phyloP scores from a whole-genome alignment of 2,329 filamentous ascomycete genomes.

The Sarocladiaceae sp. region DNA sequence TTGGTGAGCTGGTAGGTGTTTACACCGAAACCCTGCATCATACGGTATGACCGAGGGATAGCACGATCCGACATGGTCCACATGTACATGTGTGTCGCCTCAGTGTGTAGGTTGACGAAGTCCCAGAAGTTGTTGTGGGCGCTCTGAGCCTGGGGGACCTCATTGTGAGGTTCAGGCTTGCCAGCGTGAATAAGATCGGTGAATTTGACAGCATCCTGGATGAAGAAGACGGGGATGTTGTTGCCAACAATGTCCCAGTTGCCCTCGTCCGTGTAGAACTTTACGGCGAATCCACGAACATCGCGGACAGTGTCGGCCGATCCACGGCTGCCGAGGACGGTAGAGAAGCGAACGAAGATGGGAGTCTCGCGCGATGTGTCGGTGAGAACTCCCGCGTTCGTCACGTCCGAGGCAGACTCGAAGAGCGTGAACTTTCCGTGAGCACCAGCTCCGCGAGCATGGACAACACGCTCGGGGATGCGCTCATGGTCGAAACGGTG shows the following conservation, averaged over 20 bases:
- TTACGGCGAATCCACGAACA: constrained; percentile 69
- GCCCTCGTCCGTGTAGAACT: constrained; percentile 64
- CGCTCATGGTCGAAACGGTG: constrained; percentile 8
- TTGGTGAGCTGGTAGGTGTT: constrained; percentile 71
- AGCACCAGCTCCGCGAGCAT: constrained; percentile 63
- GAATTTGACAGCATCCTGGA: constrained; percentile 70
- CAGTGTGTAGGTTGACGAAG: constrained; percentile 59
- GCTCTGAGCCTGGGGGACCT: constrained; percentile 63
- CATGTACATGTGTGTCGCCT: constrained; percentile 58
- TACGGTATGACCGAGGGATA: constrained; percentile 69
- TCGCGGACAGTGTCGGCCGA: constrained; percentile 79
- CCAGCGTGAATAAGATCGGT: constrained; percentile 57
- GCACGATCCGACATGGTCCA: constrained; percentile 60
- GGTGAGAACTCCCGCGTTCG: constrained; percentile 55
- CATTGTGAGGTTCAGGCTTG: constrained; percentile 65
- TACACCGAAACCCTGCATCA: constrained; percentile 84
- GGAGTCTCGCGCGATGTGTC: constrained; percentile 40
- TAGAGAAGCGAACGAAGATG: constrained; percentile 70
- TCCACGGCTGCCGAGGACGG: constrained; percentile 67
- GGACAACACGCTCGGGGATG: constrained; percentile 52
- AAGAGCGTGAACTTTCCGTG: constrained; percentile 65
- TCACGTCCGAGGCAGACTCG: constrained; percentile 60
- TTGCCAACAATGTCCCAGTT: constrained; percentile 73
- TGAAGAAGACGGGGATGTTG: constrained; percentile 71
- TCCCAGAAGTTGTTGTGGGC: constrained; percentile 54